These are phyloP conservation scores for Arctium minus DNA, from an alignment of 129 eudicot genomes.

Conservation along the genomic window DNA sequence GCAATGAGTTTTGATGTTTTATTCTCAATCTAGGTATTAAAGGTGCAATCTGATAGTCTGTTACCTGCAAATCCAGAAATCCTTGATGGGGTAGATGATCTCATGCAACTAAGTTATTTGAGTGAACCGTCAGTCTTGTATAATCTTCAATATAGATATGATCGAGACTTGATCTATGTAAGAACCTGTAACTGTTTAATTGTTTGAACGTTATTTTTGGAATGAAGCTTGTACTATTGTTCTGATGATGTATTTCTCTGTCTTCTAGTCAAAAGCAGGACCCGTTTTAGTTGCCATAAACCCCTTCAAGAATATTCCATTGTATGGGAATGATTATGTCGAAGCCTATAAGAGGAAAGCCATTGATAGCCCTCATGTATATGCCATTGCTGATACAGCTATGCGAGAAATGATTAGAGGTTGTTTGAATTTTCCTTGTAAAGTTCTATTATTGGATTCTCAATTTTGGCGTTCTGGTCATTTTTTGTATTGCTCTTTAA, in stretches of 20 bases:
- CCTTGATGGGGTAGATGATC: conserved; percentile 94
- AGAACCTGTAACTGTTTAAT: conserved; percentile 28
- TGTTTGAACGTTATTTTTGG: not conserved
- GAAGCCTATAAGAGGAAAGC: conserved; percentile 61
- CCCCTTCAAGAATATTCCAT: conserved; percentile 71
- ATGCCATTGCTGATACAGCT: conserved; percentile 86
- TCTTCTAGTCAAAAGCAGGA: conserved; percentile 83
- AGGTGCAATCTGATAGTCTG: conserved; percentile 54
- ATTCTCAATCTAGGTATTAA: conserved; percentile 51
- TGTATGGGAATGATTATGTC: conserved; percentile 65
- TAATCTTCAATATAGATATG: conserved; percentile 82
- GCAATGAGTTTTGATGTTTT: conserved; percentile 7
- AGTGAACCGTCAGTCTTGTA: conserved; percentile 80
- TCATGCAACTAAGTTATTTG: conserved; percentile 83
- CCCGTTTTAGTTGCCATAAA: conserved; percentile 84
- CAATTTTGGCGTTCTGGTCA: not conserved
- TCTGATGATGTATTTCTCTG: conserved; percentile 5
- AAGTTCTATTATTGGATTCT: not conserved
- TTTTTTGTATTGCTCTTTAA: not conserved
- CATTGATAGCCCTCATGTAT: conserved; percentile 80
- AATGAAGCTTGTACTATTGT: conserved; percentile 21
- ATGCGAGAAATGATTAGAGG: conserved; percentile 82
- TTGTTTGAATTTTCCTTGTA: conserved; percentile 11
- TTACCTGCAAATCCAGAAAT: conserved; percentile 89
- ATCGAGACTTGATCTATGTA: conserved; percentile 71